A percentile compares a stretch with the other conserved stretches of the same genome.
Evolutionary conservation across 2,329 filamentous ascomycete species (phyloP).

Genomic region (Sphaerostilbella broomeana): DNA sequence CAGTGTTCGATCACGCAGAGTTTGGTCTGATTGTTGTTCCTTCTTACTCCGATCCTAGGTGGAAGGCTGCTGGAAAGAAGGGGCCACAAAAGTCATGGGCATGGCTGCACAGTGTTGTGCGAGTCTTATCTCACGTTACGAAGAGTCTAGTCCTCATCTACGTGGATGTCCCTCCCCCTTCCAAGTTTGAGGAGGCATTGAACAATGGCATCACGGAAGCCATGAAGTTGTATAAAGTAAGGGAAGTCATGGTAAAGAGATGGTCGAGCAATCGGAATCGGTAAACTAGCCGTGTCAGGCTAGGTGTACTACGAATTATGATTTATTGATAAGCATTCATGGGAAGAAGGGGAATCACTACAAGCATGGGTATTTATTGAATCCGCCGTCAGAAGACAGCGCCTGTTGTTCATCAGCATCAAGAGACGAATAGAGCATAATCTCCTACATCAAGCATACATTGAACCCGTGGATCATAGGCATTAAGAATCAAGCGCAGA

Average conservation of each 20-base stretch:
- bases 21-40: slow-evolving; percentile 83
- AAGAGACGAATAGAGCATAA: too few relatives aligned
- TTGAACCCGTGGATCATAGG: too few relatives aligned
- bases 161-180: slow-evolving; percentile 77
- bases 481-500: too few relatives aligned
- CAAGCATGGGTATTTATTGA: too few relatives aligned
- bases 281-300: slow-evolving; percentile 4
- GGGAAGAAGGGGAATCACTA: too few relatives aligned
- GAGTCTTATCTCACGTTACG: slow-evolving; percentile 81
- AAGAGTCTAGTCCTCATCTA: slow-evolving; percentile 89
- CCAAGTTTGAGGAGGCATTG: slow-evolving; percentile 37
- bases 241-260: slow-evolving; percentile 73
- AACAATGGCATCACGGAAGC: slow-evolving; percentile 53
- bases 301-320: too few relatives aligned
- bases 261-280: slow-evolving; percentile 78
- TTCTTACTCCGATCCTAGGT: slow-evolving; percentile 68
- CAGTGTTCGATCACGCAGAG: slow-evolving; percentile 90
- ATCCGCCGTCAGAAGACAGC: too few relatives aligned
- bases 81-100: slow-evolving; percentile 57
- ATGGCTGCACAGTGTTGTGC: slow-evolving; percentile 83
- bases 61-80: slow-evolving; percentile 53
- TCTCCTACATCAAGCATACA: too few relatives aligned
- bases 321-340: too few relatives aligned
- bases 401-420: too few relatives aligned
- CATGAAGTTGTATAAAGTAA: slow-evolving; percentile 64